phyloP scores from a whole-genome alignment of 106 monocot species.

The Cymbidium sinense region DNA sequence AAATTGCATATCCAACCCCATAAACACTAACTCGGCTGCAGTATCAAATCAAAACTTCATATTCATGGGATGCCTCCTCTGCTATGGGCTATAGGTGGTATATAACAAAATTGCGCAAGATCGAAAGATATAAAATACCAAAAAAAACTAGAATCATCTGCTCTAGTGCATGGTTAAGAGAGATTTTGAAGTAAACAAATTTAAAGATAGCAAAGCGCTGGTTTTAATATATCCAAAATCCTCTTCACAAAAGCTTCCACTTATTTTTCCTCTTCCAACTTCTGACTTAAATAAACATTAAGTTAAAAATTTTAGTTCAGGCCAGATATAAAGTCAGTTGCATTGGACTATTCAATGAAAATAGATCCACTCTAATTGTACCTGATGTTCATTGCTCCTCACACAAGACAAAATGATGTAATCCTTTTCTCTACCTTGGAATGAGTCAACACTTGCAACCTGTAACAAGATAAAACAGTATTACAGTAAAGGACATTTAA shows the following conservation, averaged over 20 bases:
- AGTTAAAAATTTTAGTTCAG: background rate
- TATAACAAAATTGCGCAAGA: too few species aligned
- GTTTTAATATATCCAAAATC: background rate
- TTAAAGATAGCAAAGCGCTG: background rate
- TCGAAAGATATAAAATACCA: background rate
- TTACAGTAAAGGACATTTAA: constrained; percentile 4
- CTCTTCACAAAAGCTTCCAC: background rate
- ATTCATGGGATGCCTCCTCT: too few species aligned
- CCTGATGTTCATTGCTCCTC: constrained; percentile 98
- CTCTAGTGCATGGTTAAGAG: too few species aligned
- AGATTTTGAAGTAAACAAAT: background rate
- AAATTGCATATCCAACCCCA: background rate
- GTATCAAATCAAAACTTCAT: too few species aligned
- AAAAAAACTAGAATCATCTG: background rate
- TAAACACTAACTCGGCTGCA: too few species aligned
- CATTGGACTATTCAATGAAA: constrained; percentile 2
- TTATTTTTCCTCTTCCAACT: background rate
- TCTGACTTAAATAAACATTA: background rate
- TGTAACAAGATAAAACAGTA: constrained; percentile 18
- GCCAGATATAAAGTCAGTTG: background rate
- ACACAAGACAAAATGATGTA: constrained; percentile 98
- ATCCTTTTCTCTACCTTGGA: constrained; percentile 99
- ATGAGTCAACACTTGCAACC: constrained; percentile 99
- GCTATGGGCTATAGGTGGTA: too few species aligned
- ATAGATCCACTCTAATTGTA: constrained; percentile 26